Evolutionary conservation across 192 early-diverging fungal genomes (phyloP), one percentile per base, ranked within the genome.

Genomic region (Rhizophagus clarus): DNA sequence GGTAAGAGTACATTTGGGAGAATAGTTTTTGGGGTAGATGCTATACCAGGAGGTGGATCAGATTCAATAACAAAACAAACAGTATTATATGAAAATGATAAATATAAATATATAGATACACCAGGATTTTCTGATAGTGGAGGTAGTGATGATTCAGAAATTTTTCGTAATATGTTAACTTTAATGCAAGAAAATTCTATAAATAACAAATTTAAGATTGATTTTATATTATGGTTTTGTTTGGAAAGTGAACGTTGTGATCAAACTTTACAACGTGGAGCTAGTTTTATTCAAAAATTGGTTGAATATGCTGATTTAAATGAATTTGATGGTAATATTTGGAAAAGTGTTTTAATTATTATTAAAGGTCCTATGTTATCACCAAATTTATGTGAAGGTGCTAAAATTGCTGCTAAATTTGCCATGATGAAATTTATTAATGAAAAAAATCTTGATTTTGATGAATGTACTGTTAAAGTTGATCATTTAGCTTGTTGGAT

Each of bases 141-240:
- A 20, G 64, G 64, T 31, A 28, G 26, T 10, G 64, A 67, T 67
- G 64, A 67, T 31, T 28, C 26, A 17, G 64, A 67, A 32, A 17
- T 67, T 20, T 67, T 67, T 67, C 26, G n/a, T 32, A 31, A 67
- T 31, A 67, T 67, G 64, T 31, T 67, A 17, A 17, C 64, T 32
- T 32, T 67, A 31, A 67, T 67, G 64, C 64, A 67, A 67, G 3
- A 67, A 10, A 31, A 67, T 67, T 67, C 64, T 7, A 7, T 20
- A 17, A 17, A 67, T 67, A 67, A 67, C 14, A 67, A 67, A 67
- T 67, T 67, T 31, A 67, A 67, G 20, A 31, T 67, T 67, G 64
- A 67, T 31, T 2, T 67, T 31, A 67, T 67, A 20, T 67, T 67
- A 67, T 67, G 64, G 64, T 67, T 67, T 67, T 67, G 64, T 10